Conservation (phyloP, 2,329 filamentous ascomycete species). For the Lasiodiplodia citricola region DNA sequence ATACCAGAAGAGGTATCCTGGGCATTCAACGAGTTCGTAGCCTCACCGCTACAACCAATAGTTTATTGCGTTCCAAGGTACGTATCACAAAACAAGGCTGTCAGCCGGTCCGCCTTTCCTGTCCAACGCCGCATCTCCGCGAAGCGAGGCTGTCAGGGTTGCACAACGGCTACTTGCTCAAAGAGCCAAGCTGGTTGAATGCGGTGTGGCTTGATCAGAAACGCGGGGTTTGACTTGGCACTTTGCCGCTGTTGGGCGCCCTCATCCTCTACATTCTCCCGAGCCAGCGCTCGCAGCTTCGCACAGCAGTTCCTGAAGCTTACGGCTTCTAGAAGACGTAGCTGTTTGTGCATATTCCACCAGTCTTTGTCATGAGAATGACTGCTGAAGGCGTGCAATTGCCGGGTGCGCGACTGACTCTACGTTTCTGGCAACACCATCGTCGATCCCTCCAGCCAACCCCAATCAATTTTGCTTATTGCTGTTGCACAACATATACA, state of each 20-base stretch:
- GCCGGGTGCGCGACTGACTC: not conserved
- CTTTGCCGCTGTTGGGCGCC: not conserved
- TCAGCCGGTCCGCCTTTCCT: slow-evolving; percentile 15
- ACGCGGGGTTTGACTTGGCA: slow-evolving; percentile 24
- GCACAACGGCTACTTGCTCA: not conserved
- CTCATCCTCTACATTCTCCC: not conserved
- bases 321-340: not conserved
- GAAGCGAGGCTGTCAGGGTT: not conserved
- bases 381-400: not conserved
- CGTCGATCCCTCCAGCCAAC: not conserved
- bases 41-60: not conserved
- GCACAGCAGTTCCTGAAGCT: not conserved
- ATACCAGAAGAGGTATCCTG: not conserved
- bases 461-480: not conserved
- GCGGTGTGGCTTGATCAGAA: slow-evolving; percentile 22
- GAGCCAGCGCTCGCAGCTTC: not conserved
- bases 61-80: not conserved
- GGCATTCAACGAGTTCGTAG: not conserved
- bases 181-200: slow-evolving; percentile 21
- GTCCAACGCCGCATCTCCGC: not conserved
- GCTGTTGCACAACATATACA: not conserved
- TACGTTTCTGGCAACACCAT: not conserved
- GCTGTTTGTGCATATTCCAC: not conserved
- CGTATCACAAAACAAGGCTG: not conserved
- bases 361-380: not conserved